A percentile compares a stretch with the other conserved stretches of the same genome.
Evolutionary conservation across 345 rosid genomes (phyloP).

Genomic region (Schrenkiella parvula): DNA sequence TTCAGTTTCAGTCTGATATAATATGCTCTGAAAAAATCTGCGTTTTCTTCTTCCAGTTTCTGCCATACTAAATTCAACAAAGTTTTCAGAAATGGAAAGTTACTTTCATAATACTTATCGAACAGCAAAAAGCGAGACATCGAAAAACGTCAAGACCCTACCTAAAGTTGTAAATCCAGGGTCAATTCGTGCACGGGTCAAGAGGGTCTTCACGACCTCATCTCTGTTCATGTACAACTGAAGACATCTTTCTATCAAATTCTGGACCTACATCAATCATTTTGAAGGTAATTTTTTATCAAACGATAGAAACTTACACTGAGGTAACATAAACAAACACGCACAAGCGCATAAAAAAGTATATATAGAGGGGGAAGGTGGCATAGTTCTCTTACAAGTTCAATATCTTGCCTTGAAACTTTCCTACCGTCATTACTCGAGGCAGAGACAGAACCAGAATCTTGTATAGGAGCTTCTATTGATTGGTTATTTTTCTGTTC

Average conservation of each 20-base stretch:
- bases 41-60: constrained; percentile 98
- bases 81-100: not conserved
- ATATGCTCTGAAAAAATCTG: constrained; percentile 91
- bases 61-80: constrained; percentile 78
- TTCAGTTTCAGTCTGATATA: constrained; percentile 88
- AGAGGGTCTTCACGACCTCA: constrained; percentile 32
- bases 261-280: constrained; percentile 38
- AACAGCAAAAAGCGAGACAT: not conserved
- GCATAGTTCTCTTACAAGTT: constrained; percentile 52
- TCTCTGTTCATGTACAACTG: not conserved
- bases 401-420: constrained; percentile 96
- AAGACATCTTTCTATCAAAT: not conserved
- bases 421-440: constrained; percentile 82
- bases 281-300: not conserved
- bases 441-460: constrained; percentile 83
- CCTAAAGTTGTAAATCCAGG: constrained; percentile 42
- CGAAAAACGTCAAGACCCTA: not conserved
- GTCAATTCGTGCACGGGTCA: constrained; percentile 36
- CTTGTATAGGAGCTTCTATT: constrained; percentile 66
- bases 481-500: constrained; percentile 61
- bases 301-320: not conserved
- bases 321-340: not conserved
- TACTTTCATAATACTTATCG: not conserved
- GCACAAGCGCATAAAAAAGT: not conserved
- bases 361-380: not conserved